Evolutionary conservation across 2,329 filamentous ascomycete genomes (phyloP), one percentile per base, ranked within the genome.

Genomic region (Penicillium thymicola): DNA sequence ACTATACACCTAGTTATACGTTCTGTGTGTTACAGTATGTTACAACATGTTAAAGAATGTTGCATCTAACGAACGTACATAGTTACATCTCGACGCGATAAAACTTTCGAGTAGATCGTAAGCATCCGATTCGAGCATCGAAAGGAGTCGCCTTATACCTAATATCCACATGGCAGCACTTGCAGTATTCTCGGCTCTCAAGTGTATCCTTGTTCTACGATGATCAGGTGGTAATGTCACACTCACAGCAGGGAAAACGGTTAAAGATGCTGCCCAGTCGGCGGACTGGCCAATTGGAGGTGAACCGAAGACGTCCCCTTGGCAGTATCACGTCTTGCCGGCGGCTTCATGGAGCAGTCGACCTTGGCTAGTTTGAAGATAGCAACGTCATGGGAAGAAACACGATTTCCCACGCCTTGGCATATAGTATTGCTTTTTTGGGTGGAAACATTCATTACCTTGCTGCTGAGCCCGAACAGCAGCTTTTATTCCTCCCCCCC

Each of bases 141-240:
- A n/a, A n/a, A n/a, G 14, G 4, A 32, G 7, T 16, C 7, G 11
- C n/a, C 28, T 21, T 45, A 14, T 5, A 18, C n/a, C n/a, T 14
- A 25, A 7, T 25, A 34, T 36, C 21, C 21, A 11, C 44, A 13
- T 36, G 21, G 30, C 44, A 23, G 43, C 18, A 23, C n/a, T 13
- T 23, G 28, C 5, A 46, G 28, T 25, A 46, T 13, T 14, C 21
- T 6, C 5, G 27, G 13, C n/a, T 10, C n/a, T 32, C 13, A 8
- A 13, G 16, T 38, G 11, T 8, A 27, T 27, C 21, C 30, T 36
- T 37, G 37, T 13, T 50, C 18, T 13, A 23, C 23, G 4, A 27
- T 21, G 18, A 34, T 55, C 52, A 55, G 21, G 47, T 54, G 52
- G 30, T 50, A 45, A 55, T 51, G 52, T 55, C 52, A 51, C 30